Conservation (phyloP, 73 alveolate genomes). For the Symbiodinium pilosum region DNA sequence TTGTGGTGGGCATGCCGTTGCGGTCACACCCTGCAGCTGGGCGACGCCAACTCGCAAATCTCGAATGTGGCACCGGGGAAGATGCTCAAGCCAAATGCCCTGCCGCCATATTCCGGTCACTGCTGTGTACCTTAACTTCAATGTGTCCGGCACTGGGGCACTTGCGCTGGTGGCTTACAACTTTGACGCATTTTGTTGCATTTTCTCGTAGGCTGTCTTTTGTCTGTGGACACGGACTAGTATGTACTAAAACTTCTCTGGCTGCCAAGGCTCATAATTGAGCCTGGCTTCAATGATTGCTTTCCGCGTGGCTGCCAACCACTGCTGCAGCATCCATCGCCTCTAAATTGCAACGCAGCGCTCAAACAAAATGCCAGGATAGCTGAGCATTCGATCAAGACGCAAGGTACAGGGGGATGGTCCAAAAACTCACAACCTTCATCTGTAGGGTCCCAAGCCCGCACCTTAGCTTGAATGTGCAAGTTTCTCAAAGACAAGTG, state of each 20-base stretch:
- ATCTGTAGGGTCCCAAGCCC: conserved; percentile 94
- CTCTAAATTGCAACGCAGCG: neutral
- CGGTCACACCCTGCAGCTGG: neutral
- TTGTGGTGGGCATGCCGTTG: neutral
- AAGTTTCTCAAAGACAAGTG: too few species aligned
- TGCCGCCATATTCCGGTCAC: conserved; percentile 89
- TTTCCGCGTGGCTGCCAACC: conserved; percentile 95
- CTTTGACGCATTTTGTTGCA: too few species aligned
- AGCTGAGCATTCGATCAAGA: neutral
- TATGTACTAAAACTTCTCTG: neutral
- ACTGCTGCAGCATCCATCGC: conserved; percentile 31
- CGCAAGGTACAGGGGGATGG: conserved; percentile 75
- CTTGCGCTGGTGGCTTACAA: too few species aligned
- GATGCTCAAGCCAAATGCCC: conserved; percentile 32
- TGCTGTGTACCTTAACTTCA: conserved; percentile 46
- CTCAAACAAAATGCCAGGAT: neutral
- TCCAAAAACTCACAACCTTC: conserved; percentile 61
- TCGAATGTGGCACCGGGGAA: conserved; percentile 21
- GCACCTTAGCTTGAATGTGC: neutral
- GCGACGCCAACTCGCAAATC: neutral
- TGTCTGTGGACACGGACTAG: too few species aligned
- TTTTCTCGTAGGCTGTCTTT: too few species aligned
- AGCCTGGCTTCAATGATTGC: conserved; percentile 66
- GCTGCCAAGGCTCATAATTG: conserved; percentile 52
- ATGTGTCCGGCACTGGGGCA: neutral